Base-by-base conservation (phyloP, 495 filamentous ascomycete species). In the Neurospora tetraspora region DNA sequence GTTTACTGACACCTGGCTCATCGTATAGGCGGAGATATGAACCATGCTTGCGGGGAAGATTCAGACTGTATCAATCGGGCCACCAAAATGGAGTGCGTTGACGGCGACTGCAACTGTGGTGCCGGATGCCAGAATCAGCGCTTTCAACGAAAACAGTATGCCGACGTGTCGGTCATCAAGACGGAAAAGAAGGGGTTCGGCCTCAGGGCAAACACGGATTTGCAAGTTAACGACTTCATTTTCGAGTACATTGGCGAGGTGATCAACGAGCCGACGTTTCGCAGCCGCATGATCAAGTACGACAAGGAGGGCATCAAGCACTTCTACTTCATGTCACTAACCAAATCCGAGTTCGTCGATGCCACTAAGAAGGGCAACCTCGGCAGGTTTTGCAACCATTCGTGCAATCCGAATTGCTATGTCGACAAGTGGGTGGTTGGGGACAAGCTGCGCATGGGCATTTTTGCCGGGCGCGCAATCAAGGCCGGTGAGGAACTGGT, bases 251-350 rank as follows among this genome's bases (percentile, higher is more conserved):
- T 99, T 74, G 96, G 96, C 75, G 96, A 99, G 82, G 96, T 99
- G 72, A 97, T 99, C 81, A 93, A 95, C 77, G 96, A 99, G 81
- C 81, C 84, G 16, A 90, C 90, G 45, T 99, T 98, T 78, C 92
- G 93, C 69, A 88, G 88, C 73, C 92, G 96, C 71, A 97, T 94
- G 89, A 83, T 91, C 20, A 91, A 94, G 74, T 99, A 99, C 80
- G 93, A 96, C 77, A 89, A 94, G 71, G 93, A 97, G 78, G 94
- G 94, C 39, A 98, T 99, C 85, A 96, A 94, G 79, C 96, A 99
- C 82, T 99, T 99, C 80, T 99, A 99, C 81, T 99, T 99, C 83
- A 99, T 99, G 96, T 98, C 96, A 43, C 90, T 99, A 71, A 95
- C 89, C 79, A 96, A 96, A 81, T 92, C 90, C 75, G 95, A 98